A percentile compares a stretch with the other conserved stretches of the same genome.
phyloP scores from a whole-genome alignment of 148 eudicot species.

The Persicaria tinctoria region DNA sequence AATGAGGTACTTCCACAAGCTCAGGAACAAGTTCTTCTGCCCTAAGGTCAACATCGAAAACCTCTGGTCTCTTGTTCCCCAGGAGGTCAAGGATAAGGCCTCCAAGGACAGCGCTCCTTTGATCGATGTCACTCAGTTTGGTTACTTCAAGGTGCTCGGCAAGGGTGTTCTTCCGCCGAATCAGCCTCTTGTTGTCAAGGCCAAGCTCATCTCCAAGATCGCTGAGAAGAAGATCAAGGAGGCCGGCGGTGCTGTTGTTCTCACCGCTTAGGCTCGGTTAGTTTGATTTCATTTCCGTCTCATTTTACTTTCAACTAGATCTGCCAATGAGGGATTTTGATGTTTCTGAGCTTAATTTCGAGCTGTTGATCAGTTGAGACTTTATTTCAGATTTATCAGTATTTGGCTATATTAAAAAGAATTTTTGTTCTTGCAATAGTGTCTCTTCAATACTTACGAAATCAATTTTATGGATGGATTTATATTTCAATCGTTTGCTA shows the following conservation, averaged over 20 bases:
- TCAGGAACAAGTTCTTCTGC: slow-evolving; percentile 40
- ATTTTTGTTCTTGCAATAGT: no score
- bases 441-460: no score
- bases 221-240: slow-evolving; percentile 59
- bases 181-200: slow-evolving; percentile 35
- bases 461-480: no score
- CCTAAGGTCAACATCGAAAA: slow-evolving; percentile 40
- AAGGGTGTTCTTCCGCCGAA: slow-evolving; percentile 32
- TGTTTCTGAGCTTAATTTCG: neutral
- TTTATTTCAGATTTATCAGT: no score
- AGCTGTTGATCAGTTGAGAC: neutral
- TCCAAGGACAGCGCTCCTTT: slow-evolving; percentile 26
- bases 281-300: neutral
- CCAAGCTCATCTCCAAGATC: slow-evolving; percentile 38
- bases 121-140: slow-evolving; percentile 39
- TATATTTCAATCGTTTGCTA: no score
- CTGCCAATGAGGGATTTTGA: neutral
- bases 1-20: slow-evolving; percentile 42
- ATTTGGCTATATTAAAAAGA: no score
- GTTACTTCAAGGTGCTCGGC: slow-evolving; percentile 43
- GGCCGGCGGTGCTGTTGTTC: slow-evolving; percentile 41
- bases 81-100: slow-evolving; percentile 31
- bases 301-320: neutral
- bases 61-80: slow-evolving; percentile 36
- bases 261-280: slow-evolving; percentile 30